Percentiles rank a stretch among this genome's conserved stretches.
Evolutionary conservation across 768 basidiomycete genomes (phyloP).

Genomic region (Bullera alba): DNA sequence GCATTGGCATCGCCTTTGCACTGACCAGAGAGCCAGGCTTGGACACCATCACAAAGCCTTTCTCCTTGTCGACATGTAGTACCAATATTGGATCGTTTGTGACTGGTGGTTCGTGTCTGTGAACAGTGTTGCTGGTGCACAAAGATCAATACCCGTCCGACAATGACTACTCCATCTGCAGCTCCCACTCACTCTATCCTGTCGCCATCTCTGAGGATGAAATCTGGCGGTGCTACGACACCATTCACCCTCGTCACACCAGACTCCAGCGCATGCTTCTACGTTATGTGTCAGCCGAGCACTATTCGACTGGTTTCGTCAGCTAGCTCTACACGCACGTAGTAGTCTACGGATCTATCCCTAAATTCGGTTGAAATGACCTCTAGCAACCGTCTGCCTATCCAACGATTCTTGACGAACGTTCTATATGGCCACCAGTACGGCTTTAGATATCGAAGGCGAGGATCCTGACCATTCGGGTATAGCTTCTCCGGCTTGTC

Average conservation of each 20-base stretch:
- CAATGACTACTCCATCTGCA: not conserved
- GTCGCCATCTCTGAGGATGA: slow-evolving; percentile 77
- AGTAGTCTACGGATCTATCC: slow-evolving; percentile 90
- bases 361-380: slow-evolving; percentile 90
- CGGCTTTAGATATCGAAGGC: slow-evolving; percentile 71
- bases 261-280: slow-evolving; percentile 72
- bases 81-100: slow-evolving; percentile 74
- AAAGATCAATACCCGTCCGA: not conserved
- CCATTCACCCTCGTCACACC: slow-evolving; percentile 96
- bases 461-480: slow-evolving; percentile 46
- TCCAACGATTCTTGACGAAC: slow-evolving; percentile 86
- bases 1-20: too few species aligned
- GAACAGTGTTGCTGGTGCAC: slow-evolving; percentile 69
- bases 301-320: not conserved
- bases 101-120: slow-evolving; percentile 95
- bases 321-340: slow-evolving; percentile 57
- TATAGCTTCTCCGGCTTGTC: slow-evolving; percentile 3
- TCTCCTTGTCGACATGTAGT: slow-evolving; percentile 66
- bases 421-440: slow-evolving; percentile 91
- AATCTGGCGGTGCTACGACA: slow-evolving; percentile 68
- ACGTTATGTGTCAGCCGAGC: not conserved
- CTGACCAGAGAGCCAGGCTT: slow-evolving; percentile 95
- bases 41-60: slow-evolving; percentile 82
- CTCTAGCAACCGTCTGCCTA: slow-evolving; percentile 77
- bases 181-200: slow-evolving; percentile 67